phyloP scores from a whole-genome alignment of 2,329 filamentous ascomycete genomes.

The Dothideomycetes sp. region DNA sequence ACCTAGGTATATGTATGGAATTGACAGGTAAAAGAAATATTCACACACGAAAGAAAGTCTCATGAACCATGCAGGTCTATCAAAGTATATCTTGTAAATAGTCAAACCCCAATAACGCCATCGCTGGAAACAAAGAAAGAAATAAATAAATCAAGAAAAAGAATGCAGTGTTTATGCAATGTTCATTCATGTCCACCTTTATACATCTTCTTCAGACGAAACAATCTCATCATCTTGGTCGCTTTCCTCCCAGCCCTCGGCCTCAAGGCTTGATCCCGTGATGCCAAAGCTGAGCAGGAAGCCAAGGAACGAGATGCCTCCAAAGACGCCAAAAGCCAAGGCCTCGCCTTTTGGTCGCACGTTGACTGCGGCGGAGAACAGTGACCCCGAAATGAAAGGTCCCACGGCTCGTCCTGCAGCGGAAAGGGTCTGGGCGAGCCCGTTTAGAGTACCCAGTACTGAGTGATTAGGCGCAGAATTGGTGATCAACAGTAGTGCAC shows the following conservation, averaged over 20 bases:
- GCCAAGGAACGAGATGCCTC: constrained; percentile 68
- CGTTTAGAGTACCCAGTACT: constrained; percentile 82
- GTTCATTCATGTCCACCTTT: neutral
- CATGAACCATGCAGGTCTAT: neutral
- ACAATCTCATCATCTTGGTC: constrained; percentile 34
- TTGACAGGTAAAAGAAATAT: too few relatives aligned
- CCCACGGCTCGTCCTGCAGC: constrained; percentile 82
- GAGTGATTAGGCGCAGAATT: constrained; percentile 83
- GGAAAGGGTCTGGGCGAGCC: constrained; percentile 85
- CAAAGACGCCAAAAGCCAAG: constrained; percentile 80
- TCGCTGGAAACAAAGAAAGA: constrained; percentile 12
- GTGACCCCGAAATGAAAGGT: constrained; percentile 74
- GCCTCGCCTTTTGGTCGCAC: constrained; percentile 74
- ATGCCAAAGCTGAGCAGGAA: constrained; percentile 76
- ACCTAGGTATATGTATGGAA: too few relatives aligned
- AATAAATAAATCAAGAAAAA: too few relatives aligned
- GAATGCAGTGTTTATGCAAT: too few relatives aligned
- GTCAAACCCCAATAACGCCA: constrained; percentile 13
- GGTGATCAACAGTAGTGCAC: constrained; percentile 81
- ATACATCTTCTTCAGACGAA: constrained; percentile 37
- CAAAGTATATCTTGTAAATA: too few relatives aligned
- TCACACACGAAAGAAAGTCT: too few relatives aligned
- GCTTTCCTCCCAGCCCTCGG: constrained; percentile 44
- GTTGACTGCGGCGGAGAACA: constrained; percentile 71
- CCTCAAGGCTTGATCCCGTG: constrained; percentile 51